Evolutionary conservation across 148 eudicot genomes (phyloP).

Genomic region (Spergularia bocconei): DNA sequence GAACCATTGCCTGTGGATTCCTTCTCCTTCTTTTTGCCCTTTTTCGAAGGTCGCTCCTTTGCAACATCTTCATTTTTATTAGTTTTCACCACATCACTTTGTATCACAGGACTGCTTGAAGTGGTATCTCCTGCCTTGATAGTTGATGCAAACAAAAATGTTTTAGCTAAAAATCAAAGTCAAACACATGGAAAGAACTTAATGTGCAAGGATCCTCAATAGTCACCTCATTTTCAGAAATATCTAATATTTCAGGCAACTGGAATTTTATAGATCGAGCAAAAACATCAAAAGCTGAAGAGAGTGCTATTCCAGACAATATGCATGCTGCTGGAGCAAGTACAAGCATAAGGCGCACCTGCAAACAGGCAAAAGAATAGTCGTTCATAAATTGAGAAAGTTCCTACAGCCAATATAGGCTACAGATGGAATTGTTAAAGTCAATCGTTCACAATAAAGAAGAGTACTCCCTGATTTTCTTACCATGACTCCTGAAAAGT

Average conservation of each 20-base stretch:
- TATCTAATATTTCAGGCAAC: constrained; percentile 42
- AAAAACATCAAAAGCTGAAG: constrained; percentile 83
- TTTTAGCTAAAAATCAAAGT: constrained; percentile 22
- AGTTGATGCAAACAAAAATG: constrained; percentile 9
- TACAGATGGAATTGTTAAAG: background rate
- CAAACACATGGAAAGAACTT: background rate
- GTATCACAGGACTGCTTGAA: constrained; percentile 37
- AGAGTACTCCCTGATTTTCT: constrained; percentile 15
- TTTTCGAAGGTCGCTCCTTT: constrained; percentile 60
- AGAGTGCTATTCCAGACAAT: constrained; percentile 95
- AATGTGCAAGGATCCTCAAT: constrained; percentile 14
- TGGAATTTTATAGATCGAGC: constrained; percentile 80
- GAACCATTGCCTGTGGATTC: constrained; percentile 42
- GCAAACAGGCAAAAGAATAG: constrained; percentile 15
- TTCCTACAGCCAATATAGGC: background rate
- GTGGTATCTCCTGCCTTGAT: constrained; percentile 66
- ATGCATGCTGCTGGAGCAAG: constrained; percentile 99
- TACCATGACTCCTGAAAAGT: constrained; percentile 99
- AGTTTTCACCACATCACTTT: constrained; percentile 44
- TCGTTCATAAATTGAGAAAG: background rate
- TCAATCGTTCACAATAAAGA: background rate
- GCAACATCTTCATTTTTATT: constrained; percentile 53
- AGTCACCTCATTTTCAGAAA: constrained; percentile 47
- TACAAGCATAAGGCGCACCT: constrained; percentile 99
- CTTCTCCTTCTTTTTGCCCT: constrained; percentile 73